A percentile compares a stretch with the other conserved stretches of the same genome.
These are phyloP conservation scores for Penstemon davidsonii DNA, from an alignment of 257 asterid species.

Conservation along the genomic window DNA sequence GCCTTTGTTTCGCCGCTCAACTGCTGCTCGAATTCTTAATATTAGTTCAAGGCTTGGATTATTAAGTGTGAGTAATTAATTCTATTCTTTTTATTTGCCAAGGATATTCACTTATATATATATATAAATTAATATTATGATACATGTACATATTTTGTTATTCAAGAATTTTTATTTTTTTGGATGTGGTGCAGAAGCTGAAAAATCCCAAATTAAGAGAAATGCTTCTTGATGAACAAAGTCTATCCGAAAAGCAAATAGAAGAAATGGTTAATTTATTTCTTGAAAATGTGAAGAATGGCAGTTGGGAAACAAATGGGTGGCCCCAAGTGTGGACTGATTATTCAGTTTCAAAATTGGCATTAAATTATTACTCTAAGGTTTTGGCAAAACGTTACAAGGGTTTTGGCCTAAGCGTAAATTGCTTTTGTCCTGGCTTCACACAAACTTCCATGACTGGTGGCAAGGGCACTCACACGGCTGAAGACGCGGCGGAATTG, in stretches of 20 bases:
- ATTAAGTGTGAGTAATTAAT: slow-evolving; percentile 45
- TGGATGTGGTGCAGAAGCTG: slow-evolving; percentile 50
- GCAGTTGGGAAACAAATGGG: slow-evolving; percentile 60
- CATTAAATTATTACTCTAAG: slow-evolving; percentile 61
- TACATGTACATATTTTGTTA: background rate
- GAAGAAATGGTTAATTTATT: slow-evolving; percentile 50
- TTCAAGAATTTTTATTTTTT: background rate
- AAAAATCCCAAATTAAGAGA: slow-evolving; percentile 42
- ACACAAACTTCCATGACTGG: slow-evolving; percentile 81
- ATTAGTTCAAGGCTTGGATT: slow-evolving; percentile 82
- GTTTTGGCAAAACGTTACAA: slow-evolving; percentile 51
- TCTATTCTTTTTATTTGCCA: background rate
- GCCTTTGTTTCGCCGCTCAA: slow-evolving; percentile 55
- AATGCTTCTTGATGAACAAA: slow-evolving; percentile 53
- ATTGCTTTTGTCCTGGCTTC: slow-evolving; percentile 81
- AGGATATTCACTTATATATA: background rate
- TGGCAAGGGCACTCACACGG: slow-evolving; percentile 56
- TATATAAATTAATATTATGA: too few species aligned
- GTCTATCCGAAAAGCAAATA: slow-evolving; percentile 42
- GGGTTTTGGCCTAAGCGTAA: slow-evolving; percentile 43
- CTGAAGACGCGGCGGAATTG: slow-evolving; percentile 49
- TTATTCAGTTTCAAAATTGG: slow-evolving; percentile 76
- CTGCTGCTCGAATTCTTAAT: slow-evolving; percentile 54
- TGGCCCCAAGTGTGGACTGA: slow-evolving; percentile 89
- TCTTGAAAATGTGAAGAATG: slow-evolving; percentile 52